Evolutionary conservation across 257 asterid genomes (phyloP), one percentile per base, ranked within the genome.

Genomic region (Nicotiana paniculata): DNA sequence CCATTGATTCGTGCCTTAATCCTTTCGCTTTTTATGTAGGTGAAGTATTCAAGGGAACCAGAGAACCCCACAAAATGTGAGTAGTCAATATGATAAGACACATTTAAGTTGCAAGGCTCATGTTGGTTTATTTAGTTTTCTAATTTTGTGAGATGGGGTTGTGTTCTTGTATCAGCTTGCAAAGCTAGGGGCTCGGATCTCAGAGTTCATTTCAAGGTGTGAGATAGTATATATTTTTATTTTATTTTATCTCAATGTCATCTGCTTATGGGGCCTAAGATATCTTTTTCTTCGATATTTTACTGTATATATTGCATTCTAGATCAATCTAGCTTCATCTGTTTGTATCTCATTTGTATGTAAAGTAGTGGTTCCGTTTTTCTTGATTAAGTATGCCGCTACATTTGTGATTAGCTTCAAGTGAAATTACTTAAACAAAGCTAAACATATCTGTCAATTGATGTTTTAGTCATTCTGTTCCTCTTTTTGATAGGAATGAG

Each of bases 1-100:
- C 39, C 4, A 75, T 75, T 7, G 15, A 51, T 5, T 26, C 0
- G 28, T 26, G 8, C 8, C 2, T 15, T 75, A 75, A 75, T 75
- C 26, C 9, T 7, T 51, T 51, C 51, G n/a, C 1, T 12, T 24
- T 11, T 11, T 12, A 0, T 74, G 63, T 51, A 75, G 98, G 98
- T 91, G 92, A 94, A 93, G 88, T 93, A 93, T 86, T 93, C 97
- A 67, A 88, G 81, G 67, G 96, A 93, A 86, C 93, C 97, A n/a
- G 92, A 89, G 32, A 93, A 93, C 33, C 87, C 82, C 17, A 92
- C 97, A 77, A 91, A 93, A 87, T 90, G 98, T 94, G 77, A 37
- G 88, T 74, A 74, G 43, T 74, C 2, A 74, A 26, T 75, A 48
- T 3, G 55, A 43, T 70, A 1, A 37, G 12, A 21, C 10, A 2